A percentile compares a stretch with the other conserved stretches of the same genome.
These are phyloP conservation scores for Ophiosphaerella korrae DNA, from an alignment of 2,329 filamentous ascomycete species.

Conservation along the genomic window DNA sequence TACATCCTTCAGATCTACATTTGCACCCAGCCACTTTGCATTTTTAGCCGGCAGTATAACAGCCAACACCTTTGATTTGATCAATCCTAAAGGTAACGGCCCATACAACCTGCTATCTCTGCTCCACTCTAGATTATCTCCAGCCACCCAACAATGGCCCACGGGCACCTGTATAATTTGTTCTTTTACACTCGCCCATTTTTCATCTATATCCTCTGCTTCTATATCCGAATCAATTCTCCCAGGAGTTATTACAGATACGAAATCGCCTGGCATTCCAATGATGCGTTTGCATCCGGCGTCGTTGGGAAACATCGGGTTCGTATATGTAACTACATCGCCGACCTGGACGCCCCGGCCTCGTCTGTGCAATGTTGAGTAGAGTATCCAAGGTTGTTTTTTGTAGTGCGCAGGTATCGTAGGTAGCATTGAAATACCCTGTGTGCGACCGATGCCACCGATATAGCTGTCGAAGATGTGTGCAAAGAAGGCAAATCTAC, in stretches of 20 bases:
- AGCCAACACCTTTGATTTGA: slow-evolving; percentile 78
- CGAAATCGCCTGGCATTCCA: slow-evolving; percentile 68
- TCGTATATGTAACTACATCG: slow-evolving; percentile 79
- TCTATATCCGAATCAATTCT: slow-evolving; percentile 31
- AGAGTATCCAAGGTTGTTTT: slow-evolving; percentile 25
- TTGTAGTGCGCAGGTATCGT: slow-evolving; percentile 61
- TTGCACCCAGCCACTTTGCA: slow-evolving; percentile 32
- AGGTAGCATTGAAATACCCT: slow-evolving; percentile 87
- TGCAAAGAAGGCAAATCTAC: slow-evolving; percentile 23
- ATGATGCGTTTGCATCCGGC: slow-evolving; percentile 77
- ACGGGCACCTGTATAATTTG: slow-evolving; percentile 78
- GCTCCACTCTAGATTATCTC: slow-evolving; percentile 84
- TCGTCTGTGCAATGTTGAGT: slow-evolving; percentile 35
- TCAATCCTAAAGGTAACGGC: slow-evolving; percentile 80
- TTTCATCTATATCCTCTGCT: slow-evolving; percentile 26
- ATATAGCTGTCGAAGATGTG: slow-evolving; percentile 58
- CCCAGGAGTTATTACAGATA: slow-evolving; percentile 67
- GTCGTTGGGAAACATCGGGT: slow-evolving; percentile 66
- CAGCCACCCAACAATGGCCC: slow-evolving; percentile 89
- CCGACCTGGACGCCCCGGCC: slow-evolving; percentile 75
- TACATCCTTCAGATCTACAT: slow-evolving; percentile 18
- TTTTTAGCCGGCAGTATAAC: slow-evolving; percentile 30
- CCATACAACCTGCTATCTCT: slow-evolving; percentile 87
- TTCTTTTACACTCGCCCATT: slow-evolving; percentile 36
- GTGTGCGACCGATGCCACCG: slow-evolving; percentile 63